A percentile compares a stretch with the other conserved stretches of the same genome.
phyloP scores from a whole-genome alignment of 331 rosid species.

The Phaseolus coccineus region DNA sequence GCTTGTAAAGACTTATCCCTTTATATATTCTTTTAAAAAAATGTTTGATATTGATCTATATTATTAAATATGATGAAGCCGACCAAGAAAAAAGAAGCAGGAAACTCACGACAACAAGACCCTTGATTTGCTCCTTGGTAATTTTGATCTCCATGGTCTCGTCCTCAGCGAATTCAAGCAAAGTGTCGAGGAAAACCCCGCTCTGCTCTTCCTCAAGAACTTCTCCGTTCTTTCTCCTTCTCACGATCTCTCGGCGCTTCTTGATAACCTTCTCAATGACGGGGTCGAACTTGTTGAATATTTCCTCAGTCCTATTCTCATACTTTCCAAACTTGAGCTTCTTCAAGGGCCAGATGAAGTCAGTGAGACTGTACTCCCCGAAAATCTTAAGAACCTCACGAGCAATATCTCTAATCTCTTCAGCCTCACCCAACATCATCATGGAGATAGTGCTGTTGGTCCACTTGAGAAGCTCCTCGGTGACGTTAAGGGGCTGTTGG shows the following conservation, averaged over 20 bases:
- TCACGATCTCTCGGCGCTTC: slow-evolving; percentile 49
- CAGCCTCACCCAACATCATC: slow-evolving; percentile 56
- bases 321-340: slow-evolving; percentile 56
- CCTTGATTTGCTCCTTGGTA: slow-evolving; percentile 54
- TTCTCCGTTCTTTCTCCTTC: slow-evolving; percentile 39
- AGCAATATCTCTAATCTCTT: slow-evolving; percentile 52
- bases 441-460: slow-evolving; percentile 49
- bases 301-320: slow-evolving; percentile 53
- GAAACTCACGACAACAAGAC: slow-evolving; percentile 46
- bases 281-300: slow-evolving; percentile 45
- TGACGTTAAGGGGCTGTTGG: slow-evolving; percentile 45
- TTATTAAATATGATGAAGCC: not conserved
- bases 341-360: slow-evolving; percentile 57
- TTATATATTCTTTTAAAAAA: too few relatives aligned
- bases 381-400: slow-evolving; percentile 55
- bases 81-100: not conserved
- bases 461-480: slow-evolving; percentile 58
- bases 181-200: slow-evolving; percentile 47
- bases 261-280: slow-evolving; percentile 60
- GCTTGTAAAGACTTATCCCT: too few relatives aligned
- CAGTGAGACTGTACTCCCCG: slow-evolving; percentile 52
- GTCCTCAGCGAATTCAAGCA: slow-evolving; percentile 50
- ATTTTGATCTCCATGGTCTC: slow-evolving; percentile 51
- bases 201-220: slow-evolving; percentile 29
- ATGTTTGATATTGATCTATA: too few relatives aligned